Evolutionary conservation across 495 filamentous ascomycete genomes (phyloP), one percentile per base, ranked within the genome.

Genomic region (Penicillium cataractarum): DNA sequence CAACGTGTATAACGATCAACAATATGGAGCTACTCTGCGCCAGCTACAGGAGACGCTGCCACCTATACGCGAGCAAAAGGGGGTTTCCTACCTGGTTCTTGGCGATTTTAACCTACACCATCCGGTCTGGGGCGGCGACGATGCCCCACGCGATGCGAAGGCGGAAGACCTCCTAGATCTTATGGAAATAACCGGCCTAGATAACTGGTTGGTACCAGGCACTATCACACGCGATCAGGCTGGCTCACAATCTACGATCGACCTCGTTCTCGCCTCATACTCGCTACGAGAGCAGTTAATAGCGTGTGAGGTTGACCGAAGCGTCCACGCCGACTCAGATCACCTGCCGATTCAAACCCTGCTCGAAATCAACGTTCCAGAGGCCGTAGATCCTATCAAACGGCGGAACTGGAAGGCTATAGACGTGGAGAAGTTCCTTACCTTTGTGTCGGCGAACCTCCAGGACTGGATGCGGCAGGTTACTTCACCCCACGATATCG

Each of bases 1-100:
- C 31, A 33, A 57, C 64, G 4, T 60, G 31, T 55, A 58, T 64
- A 55, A 52, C 35, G 19, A 53, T 6, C 50, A 31, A 12, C n/a
- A 33, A 44, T 19, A 21, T 0, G 33, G 33, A 15, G 33, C 33
- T 13, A 12, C 33, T 4, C 33, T 37, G 3, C 9, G 10, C 33
- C 33, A 13, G 4, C 33, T 37, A 37, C 33, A 37, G 33, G 33
- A 37, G 0, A 15, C 0, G 33, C 10, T 37, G 12, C 33, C 10
- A 4, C 33, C 33, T 15, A 37, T 12, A 0, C 33, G 33, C 4
- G 33, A 37, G 10, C 33, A 37, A 4, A 37, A 37, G 12, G 33
- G 33, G 33, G 33, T 15, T 4, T 37, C 33, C 33, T 37, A 37
- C 33, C 33, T 37, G 2, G 33, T 31, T 7, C 29, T 31, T 7